Evolutionary conservation across 23 red algal species (phyloP), one percentile per base, ranked within the genome.

Genomic region (Gracilaria gracilis): DNA sequence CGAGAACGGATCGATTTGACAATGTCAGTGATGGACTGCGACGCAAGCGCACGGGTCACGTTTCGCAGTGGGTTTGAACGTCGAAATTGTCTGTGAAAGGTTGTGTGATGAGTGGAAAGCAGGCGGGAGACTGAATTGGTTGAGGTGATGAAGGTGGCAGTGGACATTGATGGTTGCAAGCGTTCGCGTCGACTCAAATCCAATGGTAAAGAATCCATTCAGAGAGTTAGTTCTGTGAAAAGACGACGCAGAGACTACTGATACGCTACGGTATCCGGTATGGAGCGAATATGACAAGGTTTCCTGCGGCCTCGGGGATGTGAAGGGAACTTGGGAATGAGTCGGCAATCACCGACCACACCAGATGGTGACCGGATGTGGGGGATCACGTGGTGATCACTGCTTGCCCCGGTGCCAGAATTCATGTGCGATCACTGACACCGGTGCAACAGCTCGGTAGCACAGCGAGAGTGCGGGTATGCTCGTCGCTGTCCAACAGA

Each of bases 1-100:
- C 34, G 32, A 65, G 79, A 82, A 36, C 79, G 79, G 35, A 82
- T 82, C 8, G 79, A 82, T 82, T 62, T 46, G 58, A 47, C 79
- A 4, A 82, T 77, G 40, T 77, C 42, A 19, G 14, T 77, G 19
- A 77, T 77, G n/a, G 72, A 51, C 5, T 51, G 72, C 50, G 72
- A 77, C 28, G 72, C 72, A 7, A 51, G 27, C 24, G 72, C 38
- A 28, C 72, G 72, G 12, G 72, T 46, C 0, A 51, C 46, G 9
- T 27, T 77, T 46, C 39, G 72, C 24, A 48, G 72, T 23, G 42
- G 28, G 0, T 28, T 46, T n/a, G 40, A 27, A 35, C 34, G 24
- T 49, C 34, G 72, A 46, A 50, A 27, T 3, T n/a, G 20, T 4
- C 24, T 25, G 38, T 12, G 38, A 14, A 51, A 77, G 0, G 46